These are phyloP conservation scores for Lanmaoa rubissima DNA, from an alignment of 768 basidiomycete species.

Conservation along the genomic window DNA sequence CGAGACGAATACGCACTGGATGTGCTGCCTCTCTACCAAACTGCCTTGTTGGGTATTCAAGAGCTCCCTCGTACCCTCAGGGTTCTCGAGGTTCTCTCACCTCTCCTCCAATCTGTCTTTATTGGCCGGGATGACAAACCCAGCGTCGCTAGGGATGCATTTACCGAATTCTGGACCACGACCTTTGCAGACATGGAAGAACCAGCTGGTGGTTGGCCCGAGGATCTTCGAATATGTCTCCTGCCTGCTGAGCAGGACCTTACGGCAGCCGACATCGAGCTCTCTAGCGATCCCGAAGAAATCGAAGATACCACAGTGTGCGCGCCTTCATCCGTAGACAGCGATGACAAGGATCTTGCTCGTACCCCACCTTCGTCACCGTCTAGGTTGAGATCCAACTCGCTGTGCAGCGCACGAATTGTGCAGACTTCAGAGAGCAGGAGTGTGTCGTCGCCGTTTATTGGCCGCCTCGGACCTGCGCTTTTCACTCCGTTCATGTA, in stretches of 20 bases:
- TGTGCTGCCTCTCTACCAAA: slow-evolving; percentile 64
- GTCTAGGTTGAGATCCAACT: background rate
- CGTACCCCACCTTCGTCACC: slow-evolving; percentile 13
- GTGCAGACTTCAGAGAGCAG: background rate
- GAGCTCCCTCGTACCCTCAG: slow-evolving; percentile 39
- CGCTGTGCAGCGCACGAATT: slow-evolving; percentile 2
- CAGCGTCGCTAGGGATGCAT: slow-evolving; percentile 44
- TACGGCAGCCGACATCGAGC: slow-evolving; percentile 15
- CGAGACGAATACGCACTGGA: slow-evolving; percentile 58
- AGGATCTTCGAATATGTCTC: slow-evolving; percentile 40
- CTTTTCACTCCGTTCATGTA: slow-evolving; percentile 17
- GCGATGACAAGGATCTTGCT: slow-evolving; percentile 5
- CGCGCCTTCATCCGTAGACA: background rate
- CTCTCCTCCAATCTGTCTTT: slow-evolving; percentile 60
- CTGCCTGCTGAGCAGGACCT: background rate
- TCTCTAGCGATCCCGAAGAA: slow-evolving; percentile 27
- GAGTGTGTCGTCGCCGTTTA: slow-evolving; percentile 16
- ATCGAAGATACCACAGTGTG: slow-evolving; percentile 12
- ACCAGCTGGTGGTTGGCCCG: slow-evolving; percentile 56
- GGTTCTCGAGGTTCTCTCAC: slow-evolving; percentile 46
- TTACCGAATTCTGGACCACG: slow-evolving; percentile 60
- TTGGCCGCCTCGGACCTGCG: slow-evolving; percentile 31
- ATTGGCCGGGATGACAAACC: slow-evolving; percentile 48
- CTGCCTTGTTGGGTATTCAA: slow-evolving; percentile 50
- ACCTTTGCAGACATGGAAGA: slow-evolving; percentile 41